Base-by-base conservation (phyloP, 768 basidiomycete species). In the Suillus weaverae region DNA sequence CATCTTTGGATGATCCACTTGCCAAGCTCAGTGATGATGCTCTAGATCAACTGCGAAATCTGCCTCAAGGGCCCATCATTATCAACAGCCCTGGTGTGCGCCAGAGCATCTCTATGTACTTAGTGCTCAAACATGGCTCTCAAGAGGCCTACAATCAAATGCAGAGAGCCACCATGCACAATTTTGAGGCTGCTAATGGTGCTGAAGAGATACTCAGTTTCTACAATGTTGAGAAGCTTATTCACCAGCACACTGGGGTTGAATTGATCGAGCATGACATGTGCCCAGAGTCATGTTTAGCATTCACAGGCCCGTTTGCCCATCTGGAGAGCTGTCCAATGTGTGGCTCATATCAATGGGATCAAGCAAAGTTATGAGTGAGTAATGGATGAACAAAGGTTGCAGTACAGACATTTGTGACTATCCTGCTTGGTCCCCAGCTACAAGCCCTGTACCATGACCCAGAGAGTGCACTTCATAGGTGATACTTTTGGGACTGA, bases 391-490 rank as follows among this genome's bases (percentile, higher is more conserved):
- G 51, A 4, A 66, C 48, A 10, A 72, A 73, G 60, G 67, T 76
- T 18, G 71, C 80, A 0, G 69, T 72, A 11, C 68, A 76, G 36
- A 70, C 76, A 32, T 76, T 77, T 51, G 61, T 63, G 32, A 82
- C 80, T 0, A 74, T 82, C 36, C 79, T 74, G 0, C 60, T 81
- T 22, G 80, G 80, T 5, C 81, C 81, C 13, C 79, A 81, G 66
- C 54, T 84, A 0, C 81, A 82, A 64, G 81, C 81, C 0, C 69
- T 79, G 9, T 72, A 75, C 22, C 69, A 74, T 0, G 70, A 67
- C 16, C 61, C 44, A 0, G 64, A 70, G 6, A 59, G 72, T 5
- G 73, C 80, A 0, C 54, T 61, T 4, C 62, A 69, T 4, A 68
- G 79, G 67, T 43, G 56, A 4, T 79, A 81, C 64, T 69, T 72